Conservation (phyloP, 768 basidiomycete genomes). For the Mycena sanguinolenta region DNA sequence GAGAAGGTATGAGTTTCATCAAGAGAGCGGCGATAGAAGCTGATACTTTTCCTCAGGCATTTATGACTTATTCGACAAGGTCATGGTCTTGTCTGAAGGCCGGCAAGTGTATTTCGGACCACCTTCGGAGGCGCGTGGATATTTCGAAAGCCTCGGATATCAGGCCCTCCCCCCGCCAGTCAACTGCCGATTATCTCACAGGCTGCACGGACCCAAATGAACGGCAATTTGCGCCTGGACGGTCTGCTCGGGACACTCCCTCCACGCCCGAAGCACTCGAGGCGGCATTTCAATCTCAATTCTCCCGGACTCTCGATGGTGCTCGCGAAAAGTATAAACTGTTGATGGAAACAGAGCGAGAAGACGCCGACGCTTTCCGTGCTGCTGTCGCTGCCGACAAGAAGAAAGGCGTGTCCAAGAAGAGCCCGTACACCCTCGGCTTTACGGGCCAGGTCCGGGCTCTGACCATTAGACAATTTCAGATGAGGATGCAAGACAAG, state of each 20-base stretch:
- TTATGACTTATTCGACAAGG: constrained; percentile 16
- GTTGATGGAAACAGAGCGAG: constrained; percentile 69
- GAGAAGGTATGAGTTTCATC: constrained; percentile 59
- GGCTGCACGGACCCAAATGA: constrained; percentile 90
- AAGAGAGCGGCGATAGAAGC: neutral
- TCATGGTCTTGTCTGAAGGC: constrained; percentile 85
- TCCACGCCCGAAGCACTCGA: constrained; percentile 79
- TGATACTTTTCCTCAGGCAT: neutral
- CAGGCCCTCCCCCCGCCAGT: constrained; percentile 83
- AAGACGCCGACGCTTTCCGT: constrained; percentile 83
- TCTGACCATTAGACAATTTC: constrained; percentile 80
- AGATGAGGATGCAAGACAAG: constrained; percentile 78
- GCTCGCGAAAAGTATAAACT: constrained; percentile 69
- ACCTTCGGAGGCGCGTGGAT: constrained; percentile 76
- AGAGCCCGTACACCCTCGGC: constrained; percentile 87
- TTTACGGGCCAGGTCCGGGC: constrained; percentile 81
- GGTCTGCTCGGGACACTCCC: constrained; percentile 70
- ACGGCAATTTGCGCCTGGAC: constrained; percentile 79
- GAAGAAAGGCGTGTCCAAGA: constrained; percentile 80
- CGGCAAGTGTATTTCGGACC: constrained; percentile 88
- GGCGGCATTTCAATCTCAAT: constrained; percentile 68
- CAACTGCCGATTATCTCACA: constrained; percentile 88
- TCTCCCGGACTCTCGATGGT: constrained; percentile 57
- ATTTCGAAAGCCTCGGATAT: constrained; percentile 84
- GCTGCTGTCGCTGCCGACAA: constrained; percentile 83